Percentiles rank a stretch among this genome's conserved stretches.
These are phyloP conservation scores for Pythium vanterpoolii DNA, from an alignment of 352 stramenopile genomes.

Conservation along the genomic window DNA sequence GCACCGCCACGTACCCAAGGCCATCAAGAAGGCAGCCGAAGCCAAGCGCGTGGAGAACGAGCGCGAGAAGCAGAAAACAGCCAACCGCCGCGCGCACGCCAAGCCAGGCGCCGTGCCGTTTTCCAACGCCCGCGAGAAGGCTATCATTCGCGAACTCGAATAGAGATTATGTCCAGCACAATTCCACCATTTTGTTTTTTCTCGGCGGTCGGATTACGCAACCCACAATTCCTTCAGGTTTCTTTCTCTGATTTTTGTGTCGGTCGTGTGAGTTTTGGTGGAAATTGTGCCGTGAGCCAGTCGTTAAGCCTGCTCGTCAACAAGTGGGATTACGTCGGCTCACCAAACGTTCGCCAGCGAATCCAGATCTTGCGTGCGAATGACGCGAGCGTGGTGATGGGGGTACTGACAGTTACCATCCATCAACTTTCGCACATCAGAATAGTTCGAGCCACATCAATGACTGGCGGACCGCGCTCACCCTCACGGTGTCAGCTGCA, in stretches of 20 bases:
- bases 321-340: background rate
- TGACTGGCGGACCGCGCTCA: background rate
- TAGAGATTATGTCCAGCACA: constrained; percentile 46
- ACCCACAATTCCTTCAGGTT: background rate
- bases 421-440: background rate
- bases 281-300: no score
- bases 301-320: background rate
- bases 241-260: background rate
- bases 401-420: background rate
- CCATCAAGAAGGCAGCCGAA: constrained; percentile 96
- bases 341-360: constrained; percentile 9
- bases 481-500: background rate
- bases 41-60: constrained; percentile 78
- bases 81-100: constrained; percentile 78
- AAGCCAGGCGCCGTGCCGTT: constrained; percentile 71
- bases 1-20: constrained; percentile 95
- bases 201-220: no score
- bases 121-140: constrained; percentile 68
- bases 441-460: background rate
- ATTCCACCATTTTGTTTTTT: no score
- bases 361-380: constrained; percentile 16
- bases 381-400: constrained; percentile 15
- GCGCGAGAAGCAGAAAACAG: constrained; percentile 86
- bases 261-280: no score
- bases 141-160: constrained; percentile 77